These are phyloP conservation scores for Auricularia cornea DNA, from an alignment of 768 basidiomycete genomes.

Conservation along the genomic window DNA sequence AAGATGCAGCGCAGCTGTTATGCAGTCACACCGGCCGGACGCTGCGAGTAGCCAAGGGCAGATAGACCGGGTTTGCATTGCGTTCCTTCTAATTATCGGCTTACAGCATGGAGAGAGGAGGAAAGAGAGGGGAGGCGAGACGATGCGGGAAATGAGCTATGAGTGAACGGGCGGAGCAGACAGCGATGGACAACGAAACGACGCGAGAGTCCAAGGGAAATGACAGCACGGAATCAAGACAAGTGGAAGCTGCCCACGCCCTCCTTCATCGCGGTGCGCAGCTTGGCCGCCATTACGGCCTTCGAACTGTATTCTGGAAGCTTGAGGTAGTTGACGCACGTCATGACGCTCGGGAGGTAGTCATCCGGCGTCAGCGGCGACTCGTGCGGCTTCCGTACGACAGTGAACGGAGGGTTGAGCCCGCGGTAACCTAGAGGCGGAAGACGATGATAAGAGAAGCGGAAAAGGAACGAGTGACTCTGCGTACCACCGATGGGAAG, in stretches of 20 bases:
- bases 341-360: conserved; percentile 97
- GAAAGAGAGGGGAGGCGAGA: neutral
- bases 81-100: neutral
- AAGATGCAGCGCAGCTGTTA: no score
- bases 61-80: neutral
- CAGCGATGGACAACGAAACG: neutral
- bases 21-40: no score
- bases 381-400: conserved; percentile 95
- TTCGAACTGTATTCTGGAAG: conserved; percentile 91
- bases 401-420: conserved; percentile 86
- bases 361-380: conserved; percentile 84
- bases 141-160: neutral
- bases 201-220: neutral
- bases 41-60: no score
- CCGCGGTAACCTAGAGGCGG: conserved; percentile 74
- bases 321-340: conserved; percentile 95
- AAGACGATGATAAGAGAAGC: conserved; percentile 3
- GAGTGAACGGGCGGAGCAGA: neutral
- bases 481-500: conserved; percentile 85
- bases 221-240: conserved; percentile 43
- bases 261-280: conserved; percentile 80
- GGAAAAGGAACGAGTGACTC: neutral
- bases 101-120: neutral
- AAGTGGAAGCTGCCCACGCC: conserved; percentile 97
- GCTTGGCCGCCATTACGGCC: conserved; percentile 73